Evolutionary conservation across 2,329 filamentous ascomycete species (phyloP).

Genomic region (Pseudogymnoascus sp.): DNA sequence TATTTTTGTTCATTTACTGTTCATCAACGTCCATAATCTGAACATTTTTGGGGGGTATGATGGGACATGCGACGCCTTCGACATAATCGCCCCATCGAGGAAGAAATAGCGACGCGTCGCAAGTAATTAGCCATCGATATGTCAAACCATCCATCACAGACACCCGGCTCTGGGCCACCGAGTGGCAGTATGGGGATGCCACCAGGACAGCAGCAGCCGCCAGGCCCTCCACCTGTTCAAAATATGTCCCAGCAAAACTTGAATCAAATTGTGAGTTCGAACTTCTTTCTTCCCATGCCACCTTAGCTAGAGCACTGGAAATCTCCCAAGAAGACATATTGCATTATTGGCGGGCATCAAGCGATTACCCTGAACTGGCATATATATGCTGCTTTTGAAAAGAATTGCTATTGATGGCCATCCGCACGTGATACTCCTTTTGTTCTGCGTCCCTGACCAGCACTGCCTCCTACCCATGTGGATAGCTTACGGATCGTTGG

Average conservation of each 20-base stretch:
- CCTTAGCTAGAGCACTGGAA: background rate
- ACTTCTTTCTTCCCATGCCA: conserved; percentile 4
- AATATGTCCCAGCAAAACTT: conserved; percentile 77
- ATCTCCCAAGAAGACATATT: background rate
- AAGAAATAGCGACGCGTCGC: background rate
- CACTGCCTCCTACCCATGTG: background rate
- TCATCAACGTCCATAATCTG: background rate
- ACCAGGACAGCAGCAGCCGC: conserved; percentile 38
- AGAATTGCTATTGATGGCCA: conserved; percentile 1
- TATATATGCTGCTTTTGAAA: background rate
- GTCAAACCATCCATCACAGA: conserved; percentile 35
- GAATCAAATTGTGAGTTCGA: conserved; percentile 78
- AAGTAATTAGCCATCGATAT: conserved; percentile 15
- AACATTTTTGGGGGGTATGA: background rate
- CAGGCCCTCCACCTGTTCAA: conserved; percentile 36
- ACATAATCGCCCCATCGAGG: background rate
- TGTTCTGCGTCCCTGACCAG: background rate
- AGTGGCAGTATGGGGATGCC: conserved; percentile 36
- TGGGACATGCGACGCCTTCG: background rate
- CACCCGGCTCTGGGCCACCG: conserved; percentile 38
- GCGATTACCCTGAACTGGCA: background rate
- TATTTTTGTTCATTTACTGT: background rate
- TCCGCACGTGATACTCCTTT: background rate
- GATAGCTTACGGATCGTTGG: background rate
- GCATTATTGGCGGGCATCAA: background rate